Conservation (phyloP, 2,329 filamentous ascomycete species). For the Ceratocystis colombiana region DNA sequence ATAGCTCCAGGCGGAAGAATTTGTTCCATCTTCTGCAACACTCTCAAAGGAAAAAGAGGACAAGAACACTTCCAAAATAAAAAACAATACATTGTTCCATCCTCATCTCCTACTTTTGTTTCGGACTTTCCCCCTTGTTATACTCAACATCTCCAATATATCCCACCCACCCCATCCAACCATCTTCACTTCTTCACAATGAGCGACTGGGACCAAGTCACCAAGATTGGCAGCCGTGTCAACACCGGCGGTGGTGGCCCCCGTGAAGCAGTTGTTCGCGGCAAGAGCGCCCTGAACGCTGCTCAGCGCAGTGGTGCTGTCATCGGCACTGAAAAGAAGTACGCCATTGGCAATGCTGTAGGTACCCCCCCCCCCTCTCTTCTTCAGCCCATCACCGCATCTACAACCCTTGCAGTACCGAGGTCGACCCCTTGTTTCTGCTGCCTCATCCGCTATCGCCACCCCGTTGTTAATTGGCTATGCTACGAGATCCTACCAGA, state of each 20-base stretch:
- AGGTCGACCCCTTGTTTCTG: not conserved
- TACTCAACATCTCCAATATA: not conserved
- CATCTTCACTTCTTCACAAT: constrained; percentile 43
- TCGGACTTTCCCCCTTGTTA: not conserved
- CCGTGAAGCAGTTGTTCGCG: constrained; percentile 82
- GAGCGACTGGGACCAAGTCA: constrained; percentile 74
- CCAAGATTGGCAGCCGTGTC: constrained; percentile 87
- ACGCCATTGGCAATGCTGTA: constrained; percentile 65
- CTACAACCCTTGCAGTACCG: not conserved
- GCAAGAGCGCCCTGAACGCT: constrained; percentile 75
- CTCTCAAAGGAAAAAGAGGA: not conserved
- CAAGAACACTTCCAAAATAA: not conserved
- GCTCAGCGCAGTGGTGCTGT: constrained; percentile 70
- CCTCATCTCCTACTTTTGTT: not conserved
- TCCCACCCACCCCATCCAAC: not conserved
- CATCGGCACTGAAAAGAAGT: constrained; percentile 88
- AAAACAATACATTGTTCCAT: not conserved
- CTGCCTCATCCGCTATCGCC: not conserved
- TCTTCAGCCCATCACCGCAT: not conserved
- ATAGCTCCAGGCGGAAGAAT: constrained; percentile 2
- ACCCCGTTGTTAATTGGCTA: no score
- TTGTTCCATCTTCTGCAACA: constrained; percentile 9
- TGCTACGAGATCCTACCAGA: not conserved
- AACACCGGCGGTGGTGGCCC: constrained; percentile 54
- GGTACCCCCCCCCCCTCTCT: constrained; percentile 33